phyloP scores from a whole-genome alignment of 257 asterid genomes.

The Nicotiana benthamiana region DNA sequence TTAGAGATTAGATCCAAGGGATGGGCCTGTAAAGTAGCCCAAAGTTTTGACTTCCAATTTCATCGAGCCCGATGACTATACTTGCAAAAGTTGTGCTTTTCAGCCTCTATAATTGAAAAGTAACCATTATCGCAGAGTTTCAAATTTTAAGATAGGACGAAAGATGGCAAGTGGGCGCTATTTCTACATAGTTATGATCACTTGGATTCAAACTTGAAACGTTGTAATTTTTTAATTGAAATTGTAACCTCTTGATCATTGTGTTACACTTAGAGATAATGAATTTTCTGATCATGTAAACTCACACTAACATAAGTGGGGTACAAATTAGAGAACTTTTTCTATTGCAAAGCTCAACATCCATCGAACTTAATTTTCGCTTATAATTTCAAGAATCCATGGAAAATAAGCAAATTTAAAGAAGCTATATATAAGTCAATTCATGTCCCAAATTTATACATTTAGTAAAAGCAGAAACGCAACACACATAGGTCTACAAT shows the following conservation, averaged over 20 bases:
- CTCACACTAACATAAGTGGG: not conserved
- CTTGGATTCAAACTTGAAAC: not conserved
- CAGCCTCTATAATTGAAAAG: no score
- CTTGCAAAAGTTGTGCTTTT: no score
- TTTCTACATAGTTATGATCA: not conserved
- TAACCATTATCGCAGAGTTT: no score
- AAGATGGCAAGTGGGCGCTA: no score
- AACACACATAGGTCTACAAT: not conserved
- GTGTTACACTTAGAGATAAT: not conserved
- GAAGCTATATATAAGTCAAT: not conserved
- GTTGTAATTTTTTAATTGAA: not conserved
- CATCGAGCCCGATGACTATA: no score
- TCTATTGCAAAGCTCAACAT: no score
- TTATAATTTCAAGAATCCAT: not conserved
- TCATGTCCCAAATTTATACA: not conserved
- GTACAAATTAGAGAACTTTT: no score
- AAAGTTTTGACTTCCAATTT: no score
- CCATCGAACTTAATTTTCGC: no score
- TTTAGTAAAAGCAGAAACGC: not conserved
- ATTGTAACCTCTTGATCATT: not conserved
- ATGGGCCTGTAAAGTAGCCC: no score
- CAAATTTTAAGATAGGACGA: no score
- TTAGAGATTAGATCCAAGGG: no score
- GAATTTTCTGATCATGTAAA: not conserved
- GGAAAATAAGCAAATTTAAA: not conserved